Conservation (phyloP, 1,284 basidiomycete species). For the Austroboletus novae-zelandiae region DNA sequence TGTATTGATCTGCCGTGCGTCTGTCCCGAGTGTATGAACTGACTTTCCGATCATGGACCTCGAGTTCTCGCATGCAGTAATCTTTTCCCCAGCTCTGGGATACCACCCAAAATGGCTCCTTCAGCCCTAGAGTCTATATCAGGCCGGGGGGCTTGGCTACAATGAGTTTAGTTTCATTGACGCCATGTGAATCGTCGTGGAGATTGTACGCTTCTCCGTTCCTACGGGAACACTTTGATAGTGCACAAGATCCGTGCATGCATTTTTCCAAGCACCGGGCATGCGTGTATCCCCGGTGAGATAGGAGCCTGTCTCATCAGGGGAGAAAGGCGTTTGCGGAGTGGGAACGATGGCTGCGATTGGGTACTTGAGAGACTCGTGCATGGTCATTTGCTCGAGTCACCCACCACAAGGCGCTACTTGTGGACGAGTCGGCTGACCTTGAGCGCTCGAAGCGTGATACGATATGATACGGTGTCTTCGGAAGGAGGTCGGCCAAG, state of each 20-base stretch:
- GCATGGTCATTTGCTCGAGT: background rate
- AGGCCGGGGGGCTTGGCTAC: conserved; percentile 32
- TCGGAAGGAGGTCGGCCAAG: background rate
- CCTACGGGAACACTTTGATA: conserved; percentile 1
- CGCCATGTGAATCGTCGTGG: conserved; percentile 9
- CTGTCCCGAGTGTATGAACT: background rate
- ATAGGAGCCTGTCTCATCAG: background rate
- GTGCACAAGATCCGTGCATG: conserved; percentile 8
- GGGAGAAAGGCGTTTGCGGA: conserved; percentile 10
- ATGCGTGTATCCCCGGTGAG: background rate
- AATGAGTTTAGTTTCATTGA: conserved; percentile 33
- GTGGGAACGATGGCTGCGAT: conserved; percentile 16
- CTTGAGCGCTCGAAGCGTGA: background rate
- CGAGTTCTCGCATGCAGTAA: background rate
- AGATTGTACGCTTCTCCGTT: background rate
- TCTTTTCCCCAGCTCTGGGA: background rate
- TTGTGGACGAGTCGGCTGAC: no score
- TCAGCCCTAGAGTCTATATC: conserved; percentile 2
- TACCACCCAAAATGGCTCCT: conserved; percentile 1
- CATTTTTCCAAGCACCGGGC: background rate
- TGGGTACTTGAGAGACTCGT: background rate
- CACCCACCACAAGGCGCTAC: no score
- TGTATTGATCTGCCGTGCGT: no score
- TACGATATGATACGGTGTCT: background rate
- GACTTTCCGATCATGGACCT: background rate